A percentile compares a stretch with the other conserved stretches of the same genome.
Conservation (phyloP, 305 asterid species). For the Coffea humblotiana region DNA sequence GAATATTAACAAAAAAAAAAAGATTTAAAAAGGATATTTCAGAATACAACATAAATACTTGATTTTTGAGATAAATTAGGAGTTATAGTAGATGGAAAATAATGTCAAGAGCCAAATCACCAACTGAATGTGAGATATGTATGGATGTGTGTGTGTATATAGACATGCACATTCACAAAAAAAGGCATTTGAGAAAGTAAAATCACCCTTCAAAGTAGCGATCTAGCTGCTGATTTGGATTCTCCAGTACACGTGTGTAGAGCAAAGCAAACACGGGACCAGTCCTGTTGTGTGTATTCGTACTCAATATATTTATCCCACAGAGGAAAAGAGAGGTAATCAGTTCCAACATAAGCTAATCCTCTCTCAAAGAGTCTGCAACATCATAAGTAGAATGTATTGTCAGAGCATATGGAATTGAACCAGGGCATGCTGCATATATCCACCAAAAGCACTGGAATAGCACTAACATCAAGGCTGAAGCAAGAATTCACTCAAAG, state of each 20-base stretch:
- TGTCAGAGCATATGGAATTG: slow-evolving; percentile 27
- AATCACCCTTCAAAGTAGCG: slow-evolving; percentile 94
- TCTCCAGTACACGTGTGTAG: slow-evolving; percentile 78
- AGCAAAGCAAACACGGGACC: slow-evolving; percentile 83
- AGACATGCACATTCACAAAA: background rate
- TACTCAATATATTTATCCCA: slow-evolving; percentile 98
- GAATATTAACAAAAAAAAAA: background rate
- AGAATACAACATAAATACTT: background rate
- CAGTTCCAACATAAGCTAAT: slow-evolving; percentile 90
- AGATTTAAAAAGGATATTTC: background rate
- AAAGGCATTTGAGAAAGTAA: slow-evolving; percentile 14
- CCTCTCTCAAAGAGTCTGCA: slow-evolving; percentile 98
- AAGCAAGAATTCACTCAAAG: slow-evolving; percentile 62
- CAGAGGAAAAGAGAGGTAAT: slow-evolving; percentile 83
- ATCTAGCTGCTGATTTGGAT: slow-evolving; percentile 94
- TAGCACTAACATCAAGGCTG: slow-evolving; percentile 34
- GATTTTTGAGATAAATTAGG: background rate
- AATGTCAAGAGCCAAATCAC: background rate
- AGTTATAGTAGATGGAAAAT: background rate
- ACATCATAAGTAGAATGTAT: slow-evolving; percentile 26
- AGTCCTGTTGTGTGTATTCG: slow-evolving; percentile 81
- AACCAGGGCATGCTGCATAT: slow-evolving; percentile 19
- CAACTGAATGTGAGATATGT: background rate
- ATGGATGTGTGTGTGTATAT: background rate
- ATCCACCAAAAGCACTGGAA: slow-evolving; percentile 38